Evolutionary conservation across 805 yeast species (phyloP).

Genomic region (Zygotorulaspora sp.): DNA sequence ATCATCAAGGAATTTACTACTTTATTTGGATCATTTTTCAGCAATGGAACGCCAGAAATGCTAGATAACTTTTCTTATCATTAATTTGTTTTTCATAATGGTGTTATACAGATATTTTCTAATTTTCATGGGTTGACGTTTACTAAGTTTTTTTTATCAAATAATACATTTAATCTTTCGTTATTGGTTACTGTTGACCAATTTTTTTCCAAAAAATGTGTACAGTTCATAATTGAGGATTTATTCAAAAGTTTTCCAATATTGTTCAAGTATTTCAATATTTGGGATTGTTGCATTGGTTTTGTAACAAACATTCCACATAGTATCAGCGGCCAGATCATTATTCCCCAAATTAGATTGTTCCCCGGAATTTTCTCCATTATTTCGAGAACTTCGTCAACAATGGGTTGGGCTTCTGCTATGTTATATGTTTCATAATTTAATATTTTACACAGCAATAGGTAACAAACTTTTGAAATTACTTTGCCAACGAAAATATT

Average conservation of each 20-base stretch:
- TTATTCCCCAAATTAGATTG: conserved; percentile 16
- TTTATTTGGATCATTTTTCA: background rate
- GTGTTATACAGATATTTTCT: background rate
- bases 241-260: conserved; percentile 13
- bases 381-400: conserved; percentile 12
- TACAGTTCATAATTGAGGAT: conserved; percentile 9
- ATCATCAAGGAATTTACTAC: conserved; percentile 18
- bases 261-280: conserved; percentile 9
- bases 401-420: conserved; percentile 9
- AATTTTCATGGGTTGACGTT: conserved; percentile 9
- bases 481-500: conserved; percentile 14
- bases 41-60: background rate
- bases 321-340: conserved; percentile 14
- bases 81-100: too few species aligned
- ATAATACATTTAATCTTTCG: conserved; percentile 9
- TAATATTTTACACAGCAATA: conserved; percentile 13
- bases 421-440: conserved; percentile 9
- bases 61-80: too few species aligned
- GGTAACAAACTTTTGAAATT: conserved; percentile 15
- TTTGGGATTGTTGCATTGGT: conserved; percentile 5
- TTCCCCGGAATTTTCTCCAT: conserved; percentile 12
- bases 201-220: conserved; percentile 9
- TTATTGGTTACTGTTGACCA: conserved; percentile 10
- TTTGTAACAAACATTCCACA: conserved; percentile 15
- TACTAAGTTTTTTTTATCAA: conserved; percentile 10